Percentiles rank a stretch among this genome's conserved stretches.
These are phyloP conservation scores for Coniochaeta pulveracea DNA, from an alignment of 2,329 filamentous ascomycete species.

Conservation along the genomic window DNA sequence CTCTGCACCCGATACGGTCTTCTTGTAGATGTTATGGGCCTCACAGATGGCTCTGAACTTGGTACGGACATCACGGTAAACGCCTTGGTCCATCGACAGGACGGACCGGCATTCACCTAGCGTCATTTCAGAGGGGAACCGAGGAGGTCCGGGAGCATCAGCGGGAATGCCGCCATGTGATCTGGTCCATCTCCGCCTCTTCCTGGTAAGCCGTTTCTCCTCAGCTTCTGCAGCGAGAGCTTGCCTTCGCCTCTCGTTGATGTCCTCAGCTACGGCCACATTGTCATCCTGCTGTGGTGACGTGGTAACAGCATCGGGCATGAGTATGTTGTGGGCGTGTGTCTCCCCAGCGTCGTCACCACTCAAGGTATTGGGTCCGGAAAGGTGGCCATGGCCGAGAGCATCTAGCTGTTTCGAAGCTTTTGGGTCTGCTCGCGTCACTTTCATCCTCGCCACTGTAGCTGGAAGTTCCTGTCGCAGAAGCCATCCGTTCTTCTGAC, in stretches of 20 bases:
- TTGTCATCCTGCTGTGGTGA: constrained; percentile 16
- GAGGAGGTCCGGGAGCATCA: constrained; percentile 55
- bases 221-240: constrained; percentile 47
- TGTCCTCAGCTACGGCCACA: constrained; percentile 11
- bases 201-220: constrained; percentile 50
- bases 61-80: constrained; percentile 54
- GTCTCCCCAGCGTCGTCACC: too few relatives aligned
- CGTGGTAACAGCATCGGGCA: background rate
- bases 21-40: constrained; percentile 57
- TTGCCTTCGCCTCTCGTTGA: constrained; percentile 37
- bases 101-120: constrained; percentile 67
- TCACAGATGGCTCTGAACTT: constrained; percentile 62
- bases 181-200: constrained; percentile 56
- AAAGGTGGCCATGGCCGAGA: too few relatives aligned
- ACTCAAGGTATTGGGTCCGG: too few relatives aligned
- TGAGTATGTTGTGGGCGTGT: too few relatives aligned
- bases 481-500: constrained; percentile 57
- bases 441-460: constrained; percentile 1
- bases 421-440: too few relatives aligned
- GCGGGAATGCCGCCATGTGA: constrained; percentile 58
- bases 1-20: constrained; percentile 62
- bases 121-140: constrained; percentile 75
- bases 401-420: too few relatives aligned
- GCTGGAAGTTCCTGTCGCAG: constrained; percentile 51
- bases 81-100: constrained; percentile 48